Evolutionary conservation across 1,284 basidiomycete genomes (phyloP), one percentile per base, ranked within the genome.

Genomic region (Microbotryum violaceum): DNA sequence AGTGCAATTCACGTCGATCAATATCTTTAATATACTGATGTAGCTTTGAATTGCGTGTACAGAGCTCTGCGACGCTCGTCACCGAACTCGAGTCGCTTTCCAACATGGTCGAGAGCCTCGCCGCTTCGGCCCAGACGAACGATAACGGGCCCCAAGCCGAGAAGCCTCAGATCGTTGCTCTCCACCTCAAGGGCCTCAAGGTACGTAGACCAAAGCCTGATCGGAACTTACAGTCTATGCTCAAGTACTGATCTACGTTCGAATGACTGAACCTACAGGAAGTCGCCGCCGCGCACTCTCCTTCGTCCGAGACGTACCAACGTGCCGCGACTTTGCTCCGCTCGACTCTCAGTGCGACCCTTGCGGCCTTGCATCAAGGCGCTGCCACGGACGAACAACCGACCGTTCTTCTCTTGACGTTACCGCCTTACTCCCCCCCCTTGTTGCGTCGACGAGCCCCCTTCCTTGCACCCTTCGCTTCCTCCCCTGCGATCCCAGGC

Each of bases 181-280:
- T 68, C 12, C 67, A 66, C 49, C 51, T 68, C 54, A 64, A 58
- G 54, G 67, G 67, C 4, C 56, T 66, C 44, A 55, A 55, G 52
- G 66, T 67, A 46, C n/a, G 61, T 2, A 16, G 18, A 31, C 31
- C 31, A 31, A 31, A 31, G 31, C 31, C 9, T 21, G 10, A 21
- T 50, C 14, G n/a, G 23, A 10, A 16, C 7, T 42, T 23, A 4
- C 21, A 25, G 18, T 9, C 44, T 29, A 20, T 48, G 9, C 1
- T 31, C 6, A 5, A 14, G 29, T 46, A 23, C 21, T 29, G 6
- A 21, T 23, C 12, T 2, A 18, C 16, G 16, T 18, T 18, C 37
- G 37, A 12, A 5, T 18, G 29, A 3, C 31, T 18, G 3, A 25
- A 9, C 20, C 7, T 20, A n/a, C 45, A 46, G 57, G 57, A 59